Evolutionary conservation across 805 yeast genomes (phyloP), one percentile per base, ranked within the genome.

Genomic region (Metschnikowia aberdeeniae): DNA sequence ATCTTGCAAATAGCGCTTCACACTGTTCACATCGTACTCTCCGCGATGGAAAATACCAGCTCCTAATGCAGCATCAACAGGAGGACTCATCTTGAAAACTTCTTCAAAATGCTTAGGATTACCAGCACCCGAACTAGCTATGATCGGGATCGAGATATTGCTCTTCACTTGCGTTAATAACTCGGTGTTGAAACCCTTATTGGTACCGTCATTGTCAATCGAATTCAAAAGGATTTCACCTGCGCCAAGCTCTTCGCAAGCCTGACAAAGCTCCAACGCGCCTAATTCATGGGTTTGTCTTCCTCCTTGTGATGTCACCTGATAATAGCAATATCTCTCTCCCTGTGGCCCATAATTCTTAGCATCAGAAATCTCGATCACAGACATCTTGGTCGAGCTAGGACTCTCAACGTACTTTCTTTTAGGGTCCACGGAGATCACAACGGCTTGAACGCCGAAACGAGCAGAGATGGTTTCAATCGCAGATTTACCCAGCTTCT

Each of bases 21-120:
- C 97, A 40, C 89, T 82, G 40, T 77, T 75, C 13, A 93, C 97
- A 10, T 88, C 82, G 66, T 85, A 93, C 58, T 92, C 98, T 19
- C 87, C 90, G 62, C 99, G 77, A 71, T 93, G 99, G 74, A 93
- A 93, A 84, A 93, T 85, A 36, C 99, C 99, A 4, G 99, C 99
- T 32, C 99, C 99, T 34, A 93, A 75, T 13, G 99, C 98, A 35
- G 99, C 99, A 68, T 93, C 99, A 1, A 93, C 84, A 5, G 77
- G 73, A 12, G 97, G 89, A 36, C 83, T 73, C 59, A 67, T 49
- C 37, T 72, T 74, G 60, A 93, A 93, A 2, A 88, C 99, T 52
- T 93, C 89, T 51, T 80, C 81, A 62, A 93, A 93, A 67, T 93
- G 98, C 40, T 73, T 77, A 1, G 99, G 99, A 19, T 71, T 79